These are phyloP conservation scores for Colletotrichum spaethianum DNA, from an alignment of 2,329 filamentous ascomycete genomes.

Conservation along the genomic window DNA sequence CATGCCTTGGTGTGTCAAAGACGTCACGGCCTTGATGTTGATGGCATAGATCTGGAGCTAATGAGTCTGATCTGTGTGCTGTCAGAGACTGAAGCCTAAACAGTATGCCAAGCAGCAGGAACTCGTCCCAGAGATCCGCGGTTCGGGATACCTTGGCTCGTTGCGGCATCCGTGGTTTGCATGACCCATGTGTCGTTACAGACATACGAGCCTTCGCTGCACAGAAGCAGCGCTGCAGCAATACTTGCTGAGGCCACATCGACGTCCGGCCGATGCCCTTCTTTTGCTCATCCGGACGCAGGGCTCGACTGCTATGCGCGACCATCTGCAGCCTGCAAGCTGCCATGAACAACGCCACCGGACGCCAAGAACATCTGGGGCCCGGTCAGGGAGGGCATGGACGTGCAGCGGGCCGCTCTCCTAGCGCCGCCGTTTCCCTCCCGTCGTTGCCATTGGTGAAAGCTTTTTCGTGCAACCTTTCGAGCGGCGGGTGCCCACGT, in stretches of 20 bases:
- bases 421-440: background rate
- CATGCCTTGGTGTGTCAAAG: background rate
- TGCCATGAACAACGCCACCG: background rate
- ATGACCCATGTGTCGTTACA: background rate
- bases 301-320: background rate
- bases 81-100: background rate
- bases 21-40: background rate
- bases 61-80: background rate
- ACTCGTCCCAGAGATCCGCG: background rate
- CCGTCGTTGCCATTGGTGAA: background rate
- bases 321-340: background rate
- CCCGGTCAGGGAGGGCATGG: background rate
- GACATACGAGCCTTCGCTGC: background rate
- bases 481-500: background rate
- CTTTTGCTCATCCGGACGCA: background rate
- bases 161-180: background rate
- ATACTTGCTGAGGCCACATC: background rate
- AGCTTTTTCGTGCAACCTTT: background rate
- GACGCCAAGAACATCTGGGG: constrained; percentile 6
- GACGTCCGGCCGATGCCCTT: background rate
- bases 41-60: background rate
- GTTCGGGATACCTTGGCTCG: background rate
- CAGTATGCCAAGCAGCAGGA: background rate
- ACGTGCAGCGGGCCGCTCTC: background rate
- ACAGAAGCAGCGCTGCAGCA: background rate